A percentile compares a stretch with the other conserved stretches of the same genome.
Evolutionary conservation across 371 early-diverging fungal species (phyloP).

Genomic region (Mucor ambiguus): DNA sequence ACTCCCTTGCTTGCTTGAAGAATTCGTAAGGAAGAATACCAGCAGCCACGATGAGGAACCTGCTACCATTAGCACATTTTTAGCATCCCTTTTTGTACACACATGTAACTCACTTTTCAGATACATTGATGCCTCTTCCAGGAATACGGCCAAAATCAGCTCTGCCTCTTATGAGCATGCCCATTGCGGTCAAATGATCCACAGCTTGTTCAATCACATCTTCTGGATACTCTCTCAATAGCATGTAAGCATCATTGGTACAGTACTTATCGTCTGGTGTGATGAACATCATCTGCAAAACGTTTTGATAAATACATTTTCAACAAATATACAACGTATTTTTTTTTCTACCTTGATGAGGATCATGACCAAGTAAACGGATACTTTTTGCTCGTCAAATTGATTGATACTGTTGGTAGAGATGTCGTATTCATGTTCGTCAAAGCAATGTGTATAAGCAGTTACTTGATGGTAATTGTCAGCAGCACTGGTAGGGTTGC

Average conservation of each 20-base stretch:
- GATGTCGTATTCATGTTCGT: not conserved
- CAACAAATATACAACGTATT: not conserved
- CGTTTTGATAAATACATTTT: not conserved
- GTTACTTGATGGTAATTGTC: not conserved
- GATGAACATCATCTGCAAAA: constrained; percentile 18
- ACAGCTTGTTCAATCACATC: constrained; percentile 8
- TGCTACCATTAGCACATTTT: not conserved
- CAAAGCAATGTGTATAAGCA: not conserved
- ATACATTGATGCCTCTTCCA: constrained; percentile 24
- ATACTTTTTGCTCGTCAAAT: not conserved
- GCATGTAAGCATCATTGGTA: constrained; percentile 2
- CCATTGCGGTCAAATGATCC: constrained; percentile 2
- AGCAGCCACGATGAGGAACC: constrained; percentile 15
- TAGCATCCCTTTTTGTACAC: not conserved
- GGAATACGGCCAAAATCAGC: constrained; percentile 16
- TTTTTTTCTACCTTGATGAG: constrained; percentile 15
- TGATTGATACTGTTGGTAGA: not conserved
- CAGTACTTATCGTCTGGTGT: constrained; percentile 7
- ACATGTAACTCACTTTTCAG: constrained; percentile 14
- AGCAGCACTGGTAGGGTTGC: not conserved
- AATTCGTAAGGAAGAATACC: constrained; percentile 11
- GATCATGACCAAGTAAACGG: not conserved
- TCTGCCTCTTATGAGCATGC: constrained; percentile 12
- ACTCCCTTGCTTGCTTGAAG: constrained; percentile 1
- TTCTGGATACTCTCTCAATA: constrained; percentile 8